These are phyloP conservation scores for Colletotrichum falcatum DNA, from an alignment of 2,329 filamentous ascomycete genomes.

Conservation along the genomic window DNA sequence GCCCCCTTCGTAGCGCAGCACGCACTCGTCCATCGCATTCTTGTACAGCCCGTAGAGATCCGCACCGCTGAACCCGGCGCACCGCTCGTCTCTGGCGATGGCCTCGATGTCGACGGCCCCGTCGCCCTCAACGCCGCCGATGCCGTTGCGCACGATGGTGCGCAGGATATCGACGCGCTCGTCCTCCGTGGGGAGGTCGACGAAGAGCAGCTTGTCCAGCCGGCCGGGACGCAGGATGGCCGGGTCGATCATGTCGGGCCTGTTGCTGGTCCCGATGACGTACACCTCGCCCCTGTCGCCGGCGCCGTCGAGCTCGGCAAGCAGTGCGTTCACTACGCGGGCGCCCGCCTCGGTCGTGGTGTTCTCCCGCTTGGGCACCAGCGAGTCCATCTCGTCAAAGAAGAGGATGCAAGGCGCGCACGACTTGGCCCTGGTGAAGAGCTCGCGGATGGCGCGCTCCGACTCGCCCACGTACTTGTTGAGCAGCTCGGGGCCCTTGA, in stretches of 20 bases:
- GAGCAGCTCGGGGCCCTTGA: slow-evolving; percentile 94
- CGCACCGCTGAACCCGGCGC: slow-evolving; percentile 81
- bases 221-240: slow-evolving; percentile 94
- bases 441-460: slow-evolving; percentile 90
- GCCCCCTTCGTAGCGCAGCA: slow-evolving; percentile 45
- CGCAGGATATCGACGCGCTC: slow-evolving; percentile 89
- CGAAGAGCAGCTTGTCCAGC: slow-evolving; percentile 87
- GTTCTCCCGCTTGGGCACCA: slow-evolving; percentile 87
- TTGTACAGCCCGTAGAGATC: slow-evolving; percentile 64
- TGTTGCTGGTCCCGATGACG: slow-evolving; percentile 93
- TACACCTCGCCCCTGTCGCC: slow-evolving; percentile 86
- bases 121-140: slow-evolving; percentile 51
- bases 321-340: slow-evolving; percentile 92
- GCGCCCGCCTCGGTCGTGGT: slow-evolving; percentile 84
- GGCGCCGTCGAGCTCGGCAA: slow-evolving; percentile 93
- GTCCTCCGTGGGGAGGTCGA: slow-evolving; percentile 82
- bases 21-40: slow-evolving; percentile 60
- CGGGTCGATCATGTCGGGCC: slow-evolving; percentile 95
- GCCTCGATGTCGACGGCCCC: slow-evolving; percentile 64
- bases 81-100: slow-evolving; percentile 75
- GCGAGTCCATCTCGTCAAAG: slow-evolving; percentile 95
- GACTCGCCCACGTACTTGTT: slow-evolving; percentile 99
- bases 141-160: slow-evolving; percentile 69
- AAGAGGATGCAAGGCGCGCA: slow-evolving; percentile 88
- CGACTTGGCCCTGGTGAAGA: slow-evolving; percentile 88